Base-by-base conservation (phyloP, 2,329 filamentous ascomycete species). In the Aspergillus terreus region DNA sequence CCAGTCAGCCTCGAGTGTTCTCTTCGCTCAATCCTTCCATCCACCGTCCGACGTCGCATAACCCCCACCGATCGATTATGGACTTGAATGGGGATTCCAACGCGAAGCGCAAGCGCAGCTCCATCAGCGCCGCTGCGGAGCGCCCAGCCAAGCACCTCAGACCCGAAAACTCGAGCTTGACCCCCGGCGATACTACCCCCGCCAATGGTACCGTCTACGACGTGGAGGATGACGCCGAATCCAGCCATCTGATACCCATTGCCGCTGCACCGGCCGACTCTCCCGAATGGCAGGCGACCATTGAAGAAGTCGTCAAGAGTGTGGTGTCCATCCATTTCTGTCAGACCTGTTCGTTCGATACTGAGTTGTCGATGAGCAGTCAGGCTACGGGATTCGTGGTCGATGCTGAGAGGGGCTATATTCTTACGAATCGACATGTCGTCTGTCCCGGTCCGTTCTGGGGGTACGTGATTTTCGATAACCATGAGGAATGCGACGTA, bases 281-380 rank as follows among this genome's bases (percentile, higher is more conserved):
- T 2, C 85, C 85, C 21, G 92, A 95, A 75, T 99, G 94, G 94
- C 92, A 97, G 73, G 88, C 86, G 46, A 96, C 92, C 0, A 95
- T 97, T 54, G 92, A 96, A 72, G 87, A 85, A 55, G 94, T 99
- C 3, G 92, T 99, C 49, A 86, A 87, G 68, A 96, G 92, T 62
- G 94, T 97, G 15, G 94, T 99, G 46, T 96, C 92, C n/a, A 97
- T 99, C 64, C 88, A 95, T 60, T 99, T 99, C 76, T 97, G 92
- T 70, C 91, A 96, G 78, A 96, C 94, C 0, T 95, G 90, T 70
- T 92, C 92, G 21, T 99, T 99, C 70, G 94, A 99, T 71, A 97
- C 94, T n/a, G 94, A 99, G 63, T 78, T 90, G 25, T 94, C 94
- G 6, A 81, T 95, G 70, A 90, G 90, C 15, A 96, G 91, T 64